Evolutionary conservation across 768 basidiomycete species (phyloP).

Genomic region (Crucibulum laeve): DNA sequence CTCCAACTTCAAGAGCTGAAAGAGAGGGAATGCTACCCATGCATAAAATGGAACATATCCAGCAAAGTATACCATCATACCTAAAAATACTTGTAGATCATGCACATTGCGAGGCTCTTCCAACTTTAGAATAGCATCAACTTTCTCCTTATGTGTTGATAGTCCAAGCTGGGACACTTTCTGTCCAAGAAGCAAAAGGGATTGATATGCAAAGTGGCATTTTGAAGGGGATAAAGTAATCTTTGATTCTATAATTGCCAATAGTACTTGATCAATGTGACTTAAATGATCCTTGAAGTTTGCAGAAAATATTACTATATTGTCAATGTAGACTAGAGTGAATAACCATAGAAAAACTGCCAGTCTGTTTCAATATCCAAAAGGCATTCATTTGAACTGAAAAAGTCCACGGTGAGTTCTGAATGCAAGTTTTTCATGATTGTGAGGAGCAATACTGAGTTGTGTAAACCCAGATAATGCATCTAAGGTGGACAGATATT

Average conservation of each 20-base stretch:
- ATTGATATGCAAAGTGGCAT: conserved; percentile 27
- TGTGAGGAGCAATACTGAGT: not conserved
- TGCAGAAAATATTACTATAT: conserved; percentile 19
- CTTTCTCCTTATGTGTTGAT: conserved; percentile 31
- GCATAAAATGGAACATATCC: conserved; percentile 30
- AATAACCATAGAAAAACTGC: conserved; percentile 34
- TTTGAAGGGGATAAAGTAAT: conserved; percentile 25
- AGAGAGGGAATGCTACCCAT: conserved; percentile 25
- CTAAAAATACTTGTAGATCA: conserved; percentile 27
- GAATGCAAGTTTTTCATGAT: not conserved
- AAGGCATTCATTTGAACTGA: conserved; percentile 34
- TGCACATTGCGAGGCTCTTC: conserved; percentile 16
- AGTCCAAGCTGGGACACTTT: conserved; percentile 32
- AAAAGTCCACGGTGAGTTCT: too few relatives aligned
- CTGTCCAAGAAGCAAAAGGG: conserved; percentile 30
- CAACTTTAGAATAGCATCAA: conserved; percentile 25
- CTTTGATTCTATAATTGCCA: conserved; percentile 16
- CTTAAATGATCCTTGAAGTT: conserved; percentile 23
- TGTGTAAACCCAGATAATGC: not conserved
- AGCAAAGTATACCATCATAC: conserved; percentile 33
- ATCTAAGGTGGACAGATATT: not conserved
- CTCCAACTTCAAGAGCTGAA: conserved; percentile 24
- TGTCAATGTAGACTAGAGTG: conserved; percentile 35
- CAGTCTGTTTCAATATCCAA: conserved; percentile 30
- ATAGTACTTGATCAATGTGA: conserved; percentile 23